Conservation (phyloP, 371 early-diverging fungal genomes). For the Apophysomyces sp. region DNA sequence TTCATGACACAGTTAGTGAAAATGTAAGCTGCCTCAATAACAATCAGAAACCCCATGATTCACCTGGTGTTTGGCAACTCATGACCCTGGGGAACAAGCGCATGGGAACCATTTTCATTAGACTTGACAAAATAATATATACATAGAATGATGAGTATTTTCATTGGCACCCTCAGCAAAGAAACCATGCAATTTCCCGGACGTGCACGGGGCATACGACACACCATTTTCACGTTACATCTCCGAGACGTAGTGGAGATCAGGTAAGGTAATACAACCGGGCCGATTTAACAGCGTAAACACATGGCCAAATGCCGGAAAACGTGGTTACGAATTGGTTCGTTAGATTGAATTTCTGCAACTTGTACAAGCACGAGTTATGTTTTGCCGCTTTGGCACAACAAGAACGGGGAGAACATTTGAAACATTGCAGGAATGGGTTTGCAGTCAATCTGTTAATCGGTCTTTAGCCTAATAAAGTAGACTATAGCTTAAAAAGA, state of each 20-base stretch:
- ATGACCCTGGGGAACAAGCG: not conserved
- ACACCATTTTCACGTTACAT: not conserved
- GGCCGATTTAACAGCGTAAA: not conserved
- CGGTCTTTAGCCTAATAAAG: conserved; percentile 2
- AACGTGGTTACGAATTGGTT: not conserved
- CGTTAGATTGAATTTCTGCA: not conserved
- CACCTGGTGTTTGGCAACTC: not conserved
- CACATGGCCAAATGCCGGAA: not conserved
- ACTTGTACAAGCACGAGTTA: not conserved
- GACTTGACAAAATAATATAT: not conserved
- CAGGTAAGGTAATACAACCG: not conserved
- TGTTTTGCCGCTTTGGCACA: not conserved
- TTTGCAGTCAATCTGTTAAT: not conserved
- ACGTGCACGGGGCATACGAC: conserved; percentile 1
- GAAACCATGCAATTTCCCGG: not conserved
- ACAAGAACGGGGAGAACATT: not conserved
- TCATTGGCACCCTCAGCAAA: not conserved
- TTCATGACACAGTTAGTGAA: no score
- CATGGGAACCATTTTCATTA: not conserved
- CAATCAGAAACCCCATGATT: no score
- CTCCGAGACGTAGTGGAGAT: not conserved
- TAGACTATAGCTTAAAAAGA: not conserved
- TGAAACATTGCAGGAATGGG: not conserved
- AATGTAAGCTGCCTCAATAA: no score
- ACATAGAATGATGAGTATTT: not conserved